These are phyloP conservation scores for Triticum monococcum DNA, from an alignment of 176 grass and related monocot genomes.

Conservation along the genomic window DNA sequence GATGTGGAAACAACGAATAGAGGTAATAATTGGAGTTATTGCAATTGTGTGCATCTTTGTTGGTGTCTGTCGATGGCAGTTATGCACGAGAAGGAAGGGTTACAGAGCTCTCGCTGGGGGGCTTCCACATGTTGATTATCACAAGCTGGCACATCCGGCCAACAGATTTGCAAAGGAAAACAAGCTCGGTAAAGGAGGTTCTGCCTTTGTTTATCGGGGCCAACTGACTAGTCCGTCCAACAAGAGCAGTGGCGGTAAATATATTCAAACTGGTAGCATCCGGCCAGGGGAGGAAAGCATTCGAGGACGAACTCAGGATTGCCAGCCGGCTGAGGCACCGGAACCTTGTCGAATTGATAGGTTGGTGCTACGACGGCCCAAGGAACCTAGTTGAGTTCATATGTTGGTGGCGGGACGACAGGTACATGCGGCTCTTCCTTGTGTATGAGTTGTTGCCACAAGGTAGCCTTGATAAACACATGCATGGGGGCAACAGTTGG, in stretches of 20 bases:
- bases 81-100: neutral
- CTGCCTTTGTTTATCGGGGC: neutral
- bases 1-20: too few relatives aligned
- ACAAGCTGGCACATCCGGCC: neutral
- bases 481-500: neutral
- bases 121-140: neutral
- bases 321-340: neutral
- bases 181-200: neutral
- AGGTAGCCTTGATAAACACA: neutral
- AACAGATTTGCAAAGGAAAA: neutral
- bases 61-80: neutral
- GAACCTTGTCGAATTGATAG: neutral
- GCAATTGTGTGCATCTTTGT: too few relatives aligned
- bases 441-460: neutral
- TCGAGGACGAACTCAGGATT: neutral
- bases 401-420: neutral
- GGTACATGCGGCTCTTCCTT: neutral
- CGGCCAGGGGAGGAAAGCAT: neutral
- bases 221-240: neutral
- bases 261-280: neutral
- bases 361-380: neutral
- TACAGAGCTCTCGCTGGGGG: neutral
- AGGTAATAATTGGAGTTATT: too few relatives aligned
- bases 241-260: neutral
- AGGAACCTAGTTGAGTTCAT: neutral